Evolutionary conservation across 306 rosid species (phyloP), one percentile per base, ranked within the genome.

Genomic region (Acacia acuminata): DNA sequence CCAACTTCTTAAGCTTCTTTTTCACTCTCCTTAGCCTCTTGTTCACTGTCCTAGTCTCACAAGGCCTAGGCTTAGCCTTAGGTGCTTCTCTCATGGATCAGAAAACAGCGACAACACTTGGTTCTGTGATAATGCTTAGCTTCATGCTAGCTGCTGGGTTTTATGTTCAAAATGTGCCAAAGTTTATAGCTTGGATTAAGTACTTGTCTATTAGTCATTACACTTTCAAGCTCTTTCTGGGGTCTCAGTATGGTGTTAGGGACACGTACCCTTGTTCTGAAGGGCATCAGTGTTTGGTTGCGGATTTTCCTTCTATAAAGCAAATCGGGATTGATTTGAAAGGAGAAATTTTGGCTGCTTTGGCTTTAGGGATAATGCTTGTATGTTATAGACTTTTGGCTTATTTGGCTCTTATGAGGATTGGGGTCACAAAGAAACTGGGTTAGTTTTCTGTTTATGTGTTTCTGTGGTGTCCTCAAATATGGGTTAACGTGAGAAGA

Each of bases 21-120:
- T 70, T 4, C 79, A 82, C 92, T 38, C 67, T 90, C 32, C 53
- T 78, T 2, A 43, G 14, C 67, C 90, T 85, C 63, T 77, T 94
- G 9, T 82, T 85, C 36, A 74, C 79, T 43, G 94, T 94, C 10
- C 9, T 94, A 2, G 97, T 92, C 0, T 14, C 97, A 9, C 94
- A 88, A 85, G 98, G 97, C 16, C 61, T 92, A 7, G 97, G 94
- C 7, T 89, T 94, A 13, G 94, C 97, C 4, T 65, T 94, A 8
- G 98, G 98, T 3, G 97, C 97, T 1, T 3, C 81, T 4, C 82
- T 94, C 0, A 86, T 94, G 89, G 90, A 90, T 56, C 89, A 75
- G 53, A 83, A 82, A 79, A 43, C 90, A 2, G 94, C 94, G 27
- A 81, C 94, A 3, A 86, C 90, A 7, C 84, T 94, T 7, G 92